Evolutionary conservation across 768 basidiomycete species (phyloP).

Genomic region (Serendipita sp.): DNA sequence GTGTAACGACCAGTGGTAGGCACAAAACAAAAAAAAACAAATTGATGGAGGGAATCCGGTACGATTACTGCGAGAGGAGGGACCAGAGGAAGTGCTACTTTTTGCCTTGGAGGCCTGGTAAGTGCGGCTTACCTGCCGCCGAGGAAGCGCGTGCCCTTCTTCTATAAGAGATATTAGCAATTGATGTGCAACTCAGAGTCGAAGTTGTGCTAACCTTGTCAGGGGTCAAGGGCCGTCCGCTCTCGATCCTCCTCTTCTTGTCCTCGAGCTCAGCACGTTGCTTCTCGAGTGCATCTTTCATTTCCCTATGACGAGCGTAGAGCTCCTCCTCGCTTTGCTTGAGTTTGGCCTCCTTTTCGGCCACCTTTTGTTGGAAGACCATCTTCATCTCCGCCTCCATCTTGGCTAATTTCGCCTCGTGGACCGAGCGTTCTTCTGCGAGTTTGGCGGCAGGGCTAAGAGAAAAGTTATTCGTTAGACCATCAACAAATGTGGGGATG

Average conservation of each 20-base stretch:
- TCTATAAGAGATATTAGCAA: background rate
- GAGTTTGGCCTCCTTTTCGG: constrained; percentile 97
- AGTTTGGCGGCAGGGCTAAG: constrained; percentile 83
- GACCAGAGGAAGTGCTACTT: too few relatives aligned
- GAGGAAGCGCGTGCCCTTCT: background rate
- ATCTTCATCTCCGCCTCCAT: constrained; percentile 99
- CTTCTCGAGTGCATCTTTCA: constrained; percentile 98
- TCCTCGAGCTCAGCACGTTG: constrained; percentile 92
- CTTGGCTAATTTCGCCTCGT: constrained; percentile 96
- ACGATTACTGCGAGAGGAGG: too few relatives aligned
- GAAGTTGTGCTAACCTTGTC: constrained; percentile 72
- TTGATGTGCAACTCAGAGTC: background rate
- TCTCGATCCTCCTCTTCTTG: constrained; percentile 93
- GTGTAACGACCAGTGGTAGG: too few relatives aligned
- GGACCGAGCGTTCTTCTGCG: constrained; percentile 89
- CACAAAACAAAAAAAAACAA: too few relatives aligned
- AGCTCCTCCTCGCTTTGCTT: constrained; percentile 99
- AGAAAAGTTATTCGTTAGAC: constrained; percentile 9
- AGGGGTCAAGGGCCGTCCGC: constrained; percentile 85
- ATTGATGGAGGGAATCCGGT: too few relatives aligned
- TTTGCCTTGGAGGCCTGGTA: too few relatives aligned
- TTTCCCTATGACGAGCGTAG: constrained; percentile 95
- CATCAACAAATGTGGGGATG: background rate
- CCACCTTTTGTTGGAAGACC: constrained; percentile 99
- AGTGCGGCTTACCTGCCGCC: background rate